Percentiles rank a stretch among this genome's conserved stretches.
phyloP scores from a whole-genome alignment of 768 basidiomycete genomes.

The Phaeotremella skinneri region DNA sequence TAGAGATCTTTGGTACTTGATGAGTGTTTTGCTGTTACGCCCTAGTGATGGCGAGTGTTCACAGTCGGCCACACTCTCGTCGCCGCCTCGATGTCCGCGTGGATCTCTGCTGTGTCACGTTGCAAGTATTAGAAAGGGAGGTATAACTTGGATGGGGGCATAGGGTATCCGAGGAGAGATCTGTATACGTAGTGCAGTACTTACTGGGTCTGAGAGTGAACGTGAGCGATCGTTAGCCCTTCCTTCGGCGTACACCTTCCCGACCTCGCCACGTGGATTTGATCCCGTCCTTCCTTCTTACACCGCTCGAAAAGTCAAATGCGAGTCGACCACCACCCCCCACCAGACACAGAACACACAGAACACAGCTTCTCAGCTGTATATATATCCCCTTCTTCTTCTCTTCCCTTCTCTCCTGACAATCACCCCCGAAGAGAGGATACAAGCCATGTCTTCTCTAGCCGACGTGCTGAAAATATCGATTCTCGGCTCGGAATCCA shows the following conservation, averaged over 20 bases:
- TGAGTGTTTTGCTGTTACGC: too few species aligned
- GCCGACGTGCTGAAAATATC: slow-evolving; percentile 71
- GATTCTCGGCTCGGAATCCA: slow-evolving; percentile 78
- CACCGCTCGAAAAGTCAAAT: background rate
- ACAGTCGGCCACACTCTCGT: too few species aligned
- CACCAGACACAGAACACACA: background rate
- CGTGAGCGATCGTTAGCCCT: background rate
- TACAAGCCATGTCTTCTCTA: slow-evolving; percentile 20
- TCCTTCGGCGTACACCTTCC: background rate
- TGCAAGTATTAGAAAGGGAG: too few species aligned
- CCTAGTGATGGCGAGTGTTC: too few species aligned
- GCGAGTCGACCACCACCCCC: background rate
- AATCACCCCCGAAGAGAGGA: background rate
- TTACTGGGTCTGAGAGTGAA: too few species aligned
- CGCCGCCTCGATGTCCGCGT: too few species aligned
- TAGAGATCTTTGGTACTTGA: too few species aligned
- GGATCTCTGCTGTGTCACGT: too few species aligned
- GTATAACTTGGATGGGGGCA: too few species aligned
- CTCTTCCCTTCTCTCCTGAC: background rate
- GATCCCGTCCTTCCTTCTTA: background rate
- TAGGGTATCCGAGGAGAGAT: too few species aligned
- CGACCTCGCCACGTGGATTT: background rate
- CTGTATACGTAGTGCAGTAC: too few species aligned
- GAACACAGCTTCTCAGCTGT: background rate
- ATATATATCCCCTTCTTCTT: background rate